Evolutionary conservation across 441 rosid species (phyloP).

Genomic region (Jatropha multifida): DNA sequence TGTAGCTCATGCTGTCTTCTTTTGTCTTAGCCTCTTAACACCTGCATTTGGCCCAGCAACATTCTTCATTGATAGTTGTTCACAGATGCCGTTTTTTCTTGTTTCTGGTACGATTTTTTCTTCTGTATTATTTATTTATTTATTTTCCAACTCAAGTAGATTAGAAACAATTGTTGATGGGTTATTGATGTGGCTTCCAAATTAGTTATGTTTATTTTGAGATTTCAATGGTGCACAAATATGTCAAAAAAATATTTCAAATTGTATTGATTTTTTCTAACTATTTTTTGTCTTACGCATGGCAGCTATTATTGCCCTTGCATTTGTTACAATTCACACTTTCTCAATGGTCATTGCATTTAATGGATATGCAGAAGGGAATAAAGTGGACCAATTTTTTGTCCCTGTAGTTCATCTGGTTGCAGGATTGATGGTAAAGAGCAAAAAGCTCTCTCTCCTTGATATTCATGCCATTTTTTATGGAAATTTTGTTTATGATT

Average conservation of each 20-base stretch:
- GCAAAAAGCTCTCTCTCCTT: constrained; percentile 11
- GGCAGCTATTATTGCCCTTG: constrained; percentile 88
- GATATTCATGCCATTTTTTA: constrained; percentile 4
- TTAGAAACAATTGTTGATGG: neutral
- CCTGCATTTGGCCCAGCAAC: constrained; percentile 99
- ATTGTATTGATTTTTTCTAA: constrained; percentile 17
- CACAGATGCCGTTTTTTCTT: constrained; percentile 83
- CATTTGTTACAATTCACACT: constrained; percentile 91
- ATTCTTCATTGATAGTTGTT: constrained; percentile 67
- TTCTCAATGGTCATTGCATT: constrained; percentile 97
- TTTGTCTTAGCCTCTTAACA: constrained; percentile 88
- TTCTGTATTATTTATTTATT: neutral
- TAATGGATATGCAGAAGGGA: constrained; percentile 86
- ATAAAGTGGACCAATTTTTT: constrained; percentile 73
- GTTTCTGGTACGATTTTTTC: constrained; percentile 64
- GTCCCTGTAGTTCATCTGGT: constrained; percentile 82
- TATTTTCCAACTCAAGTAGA: neutral
- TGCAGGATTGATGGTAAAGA: constrained; percentile 81
- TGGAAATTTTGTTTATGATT: neutral
- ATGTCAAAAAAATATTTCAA: neutral
- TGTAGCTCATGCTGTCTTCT: constrained; percentile 95
- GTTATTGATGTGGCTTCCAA: constrained; percentile 10
- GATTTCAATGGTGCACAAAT: neutral
- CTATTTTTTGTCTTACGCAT: constrained; percentile 23
- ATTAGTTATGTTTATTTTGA: neutral